Evolutionary conservation across 495 filamentous ascomycete species (phyloP).

Genomic region (Extremus antarcticus): DNA sequence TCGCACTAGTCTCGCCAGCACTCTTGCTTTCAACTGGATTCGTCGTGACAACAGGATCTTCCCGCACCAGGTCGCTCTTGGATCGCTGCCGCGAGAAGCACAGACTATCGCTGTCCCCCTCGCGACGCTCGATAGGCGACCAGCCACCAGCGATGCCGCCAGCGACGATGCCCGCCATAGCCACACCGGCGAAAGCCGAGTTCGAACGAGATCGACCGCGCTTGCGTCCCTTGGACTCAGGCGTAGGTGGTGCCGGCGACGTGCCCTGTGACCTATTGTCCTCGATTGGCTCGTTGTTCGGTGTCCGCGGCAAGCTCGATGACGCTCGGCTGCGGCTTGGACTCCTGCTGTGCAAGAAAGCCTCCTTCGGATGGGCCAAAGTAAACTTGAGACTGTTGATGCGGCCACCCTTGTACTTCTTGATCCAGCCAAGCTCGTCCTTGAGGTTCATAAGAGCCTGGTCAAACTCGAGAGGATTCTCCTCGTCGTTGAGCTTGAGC

Average conservation of each 20-base stretch:
- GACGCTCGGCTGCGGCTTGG: constrained; percentile 62
- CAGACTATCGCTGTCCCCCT: constrained; percentile 37
- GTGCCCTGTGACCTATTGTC: constrained; percentile 31
- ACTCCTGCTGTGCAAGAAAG: constrained; percentile 60
- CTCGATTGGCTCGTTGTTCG: constrained; percentile 44
- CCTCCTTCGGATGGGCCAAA: constrained; percentile 65
- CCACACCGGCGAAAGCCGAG: constrained; percentile 72
- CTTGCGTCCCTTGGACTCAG: constrained; percentile 60
- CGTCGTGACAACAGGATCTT: constrained; percentile 41
- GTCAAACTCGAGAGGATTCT: constrained; percentile 51
- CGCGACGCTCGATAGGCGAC: constrained; percentile 64
- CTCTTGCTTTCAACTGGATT: constrained; percentile 32
- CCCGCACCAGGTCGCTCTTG: constrained; percentile 10
- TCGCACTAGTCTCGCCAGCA: too few relatives aligned
- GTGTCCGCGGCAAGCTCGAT: constrained; percentile 57
- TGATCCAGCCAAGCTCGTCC: constrained; percentile 47
- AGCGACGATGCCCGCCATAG: constrained; percentile 80
- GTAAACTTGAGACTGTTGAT: constrained; percentile 78
- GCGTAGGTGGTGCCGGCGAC: constrained; percentile 47
- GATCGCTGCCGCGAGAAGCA: constrained; percentile 33
- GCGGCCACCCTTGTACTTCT: constrained; percentile 68
- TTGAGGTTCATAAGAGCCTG: constrained; percentile 29
- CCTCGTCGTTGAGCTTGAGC: constrained; percentile 56
- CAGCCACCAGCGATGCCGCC: constrained; percentile 78
- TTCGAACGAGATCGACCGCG: constrained; percentile 76